phyloP scores from a whole-genome alignment of 257 asterid genomes.

The Lavandula angustifolia region DNA sequence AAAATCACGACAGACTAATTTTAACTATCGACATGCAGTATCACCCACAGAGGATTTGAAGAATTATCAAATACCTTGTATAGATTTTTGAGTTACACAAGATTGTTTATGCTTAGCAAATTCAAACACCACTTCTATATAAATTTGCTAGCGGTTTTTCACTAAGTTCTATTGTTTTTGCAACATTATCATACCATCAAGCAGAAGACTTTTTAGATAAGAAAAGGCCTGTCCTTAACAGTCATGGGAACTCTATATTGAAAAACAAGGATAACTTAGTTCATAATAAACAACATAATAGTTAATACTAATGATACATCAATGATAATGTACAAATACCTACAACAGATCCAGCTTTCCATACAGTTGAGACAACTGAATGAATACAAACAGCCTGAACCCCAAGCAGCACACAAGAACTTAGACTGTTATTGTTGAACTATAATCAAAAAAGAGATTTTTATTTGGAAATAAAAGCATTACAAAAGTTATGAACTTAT shows the following conservation, averaged over 20 bases:
- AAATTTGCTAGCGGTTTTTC: too few species aligned
- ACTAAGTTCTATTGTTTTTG: too few species aligned
- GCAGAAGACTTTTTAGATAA: too few species aligned
- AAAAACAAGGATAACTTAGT: neutral
- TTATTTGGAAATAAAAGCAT: neutral
- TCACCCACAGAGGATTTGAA: too few species aligned
- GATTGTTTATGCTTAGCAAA: too few species aligned
- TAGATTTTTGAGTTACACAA: too few species aligned
- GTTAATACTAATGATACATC: neutral
- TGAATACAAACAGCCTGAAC: neutral
- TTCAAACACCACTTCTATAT: too few species aligned
- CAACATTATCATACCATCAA: too few species aligned
- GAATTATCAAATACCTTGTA: too few species aligned
- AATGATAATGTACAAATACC: neutral
- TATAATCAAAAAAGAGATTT: neutral
- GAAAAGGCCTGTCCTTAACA: neutral
- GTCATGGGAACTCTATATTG: neutral
- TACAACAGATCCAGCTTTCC: neutral
- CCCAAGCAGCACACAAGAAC: conserved; percentile 22
- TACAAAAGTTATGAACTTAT: too few species aligned
- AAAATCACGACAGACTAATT: too few species aligned
- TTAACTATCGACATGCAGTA: too few species aligned
- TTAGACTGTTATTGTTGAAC: neutral
- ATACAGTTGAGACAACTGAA: neutral
- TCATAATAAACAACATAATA: neutral